These are phyloP conservation scores for Wickerhamiella azyma DNA, from an alignment of 805 yeast genomes.

Conservation along the genomic window DNA sequence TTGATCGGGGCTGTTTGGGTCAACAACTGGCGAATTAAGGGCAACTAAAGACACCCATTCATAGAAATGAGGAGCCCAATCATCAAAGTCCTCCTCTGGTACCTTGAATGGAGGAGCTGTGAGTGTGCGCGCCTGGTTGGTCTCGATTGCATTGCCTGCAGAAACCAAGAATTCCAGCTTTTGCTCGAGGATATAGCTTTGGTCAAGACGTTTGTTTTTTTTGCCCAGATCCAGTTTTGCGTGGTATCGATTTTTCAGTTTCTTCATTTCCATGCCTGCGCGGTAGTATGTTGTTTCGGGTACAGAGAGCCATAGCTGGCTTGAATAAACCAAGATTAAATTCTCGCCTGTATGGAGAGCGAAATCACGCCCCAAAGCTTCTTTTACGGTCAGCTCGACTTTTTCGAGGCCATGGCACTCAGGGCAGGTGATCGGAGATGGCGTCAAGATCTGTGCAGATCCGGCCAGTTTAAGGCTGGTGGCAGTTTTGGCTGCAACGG, in stretches of 20 bases:
- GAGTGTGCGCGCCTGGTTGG: not conserved
- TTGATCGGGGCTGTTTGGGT: not conserved
- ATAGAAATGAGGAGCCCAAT: conserved; percentile 3
- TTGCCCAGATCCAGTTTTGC: not conserved
- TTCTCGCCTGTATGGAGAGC: conserved; percentile 4
- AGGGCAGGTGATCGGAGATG: not conserved
- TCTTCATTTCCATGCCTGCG: conserved; percentile 5
- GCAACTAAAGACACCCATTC: conserved; percentile 1
- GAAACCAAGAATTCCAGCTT: not conserved
- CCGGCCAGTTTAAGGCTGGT: not conserved
- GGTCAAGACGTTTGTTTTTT: not conserved
- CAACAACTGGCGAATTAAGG: not conserved
- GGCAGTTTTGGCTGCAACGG: not conserved
- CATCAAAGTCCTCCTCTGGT: conserved; percentile 1
- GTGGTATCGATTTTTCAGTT: not conserved
- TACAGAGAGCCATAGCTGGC: not conserved
- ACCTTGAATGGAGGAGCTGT: not conserved
- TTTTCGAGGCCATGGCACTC: not conserved
- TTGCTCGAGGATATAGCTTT: not conserved
- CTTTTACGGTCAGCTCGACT: not conserved
- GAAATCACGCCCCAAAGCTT: not conserved
- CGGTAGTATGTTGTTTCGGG: not conserved
- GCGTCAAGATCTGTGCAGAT: not conserved
- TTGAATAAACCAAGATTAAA: not conserved
- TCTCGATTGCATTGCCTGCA: not conserved